These are phyloP conservation scores for Kurtzmaniella cleridarum DNA, from an alignment of 805 yeast species.

Conservation along the genomic window DNA sequence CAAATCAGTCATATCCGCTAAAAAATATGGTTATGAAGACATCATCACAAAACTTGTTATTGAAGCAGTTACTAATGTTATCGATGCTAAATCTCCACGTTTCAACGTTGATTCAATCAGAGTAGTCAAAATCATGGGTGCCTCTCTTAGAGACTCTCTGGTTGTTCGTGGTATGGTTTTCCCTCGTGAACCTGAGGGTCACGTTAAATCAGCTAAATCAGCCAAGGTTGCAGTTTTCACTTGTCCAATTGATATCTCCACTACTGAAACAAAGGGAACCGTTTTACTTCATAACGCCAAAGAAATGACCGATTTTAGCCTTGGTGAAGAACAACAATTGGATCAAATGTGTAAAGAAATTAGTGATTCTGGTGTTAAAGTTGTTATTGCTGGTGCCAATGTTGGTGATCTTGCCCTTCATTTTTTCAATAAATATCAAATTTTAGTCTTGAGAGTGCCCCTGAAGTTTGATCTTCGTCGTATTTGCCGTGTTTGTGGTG, in stretches of 20 bases:
- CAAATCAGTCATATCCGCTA: slow-evolving; percentile 85
- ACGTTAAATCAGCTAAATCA: slow-evolving; percentile 53
- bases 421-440: slow-evolving; percentile 80
- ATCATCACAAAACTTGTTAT: slow-evolving; percentile 70
- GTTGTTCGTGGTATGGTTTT: slow-evolving; percentile 97
- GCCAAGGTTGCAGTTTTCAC: slow-evolving; percentile 91
- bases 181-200: slow-evolving; percentile 96
- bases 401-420: slow-evolving; percentile 92
- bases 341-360: slow-evolving; percentile 82
- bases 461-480: slow-evolving; percentile 93
- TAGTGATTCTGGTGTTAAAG: slow-evolving; percentile 76
- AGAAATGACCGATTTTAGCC: slow-evolving; percentile 93
- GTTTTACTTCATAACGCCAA: slow-evolving; percentile 92
- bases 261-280: slow-evolving; percentile 98
- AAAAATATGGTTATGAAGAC: slow-evolving; percentile 87
- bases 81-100: slow-evolving; percentile 59
- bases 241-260: slow-evolving; percentile 89
- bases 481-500: slow-evolving; percentile 93
- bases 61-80: slow-evolving; percentile 74
- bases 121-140: slow-evolving; percentile 96
- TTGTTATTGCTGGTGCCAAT: slow-evolving; percentile 90
- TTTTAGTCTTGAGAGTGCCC: slow-evolving; percentile 83
- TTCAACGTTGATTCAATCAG: slow-evolving; percentile 93
- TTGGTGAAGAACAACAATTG: slow-evolving; percentile 93
- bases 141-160: slow-evolving; percentile 63